These are phyloP conservation scores for Jacaranda mimosifolia DNA, from an alignment of 257 asterid genomes.

Conservation along the genomic window DNA sequence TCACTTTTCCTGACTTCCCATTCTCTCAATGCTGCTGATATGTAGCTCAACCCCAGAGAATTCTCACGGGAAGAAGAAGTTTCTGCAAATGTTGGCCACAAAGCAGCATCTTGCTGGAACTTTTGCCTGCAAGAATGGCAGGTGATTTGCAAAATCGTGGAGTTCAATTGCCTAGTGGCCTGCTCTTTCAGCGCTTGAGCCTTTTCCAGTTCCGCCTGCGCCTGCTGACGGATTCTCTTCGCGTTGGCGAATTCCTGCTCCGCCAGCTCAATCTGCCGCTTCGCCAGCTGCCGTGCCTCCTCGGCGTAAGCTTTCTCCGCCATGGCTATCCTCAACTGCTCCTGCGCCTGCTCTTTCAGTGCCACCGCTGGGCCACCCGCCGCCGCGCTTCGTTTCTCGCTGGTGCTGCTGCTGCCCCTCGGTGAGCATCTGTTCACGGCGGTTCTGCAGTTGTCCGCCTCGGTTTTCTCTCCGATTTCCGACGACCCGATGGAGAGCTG, in stretches of 20 bases:
- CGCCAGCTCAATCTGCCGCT: constrained; percentile 73
- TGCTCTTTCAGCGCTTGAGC: constrained; percentile 67
- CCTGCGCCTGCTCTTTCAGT: constrained; percentile 51
- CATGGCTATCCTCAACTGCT: constrained; percentile 56
- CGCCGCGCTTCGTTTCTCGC: constrained; percentile 40
- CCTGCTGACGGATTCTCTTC: constrained; percentile 79
- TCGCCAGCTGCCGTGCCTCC: constrained; percentile 72
- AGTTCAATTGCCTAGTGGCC: constrained; percentile 63
- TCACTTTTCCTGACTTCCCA: constrained; percentile 54
- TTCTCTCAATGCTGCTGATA: constrained; percentile 61
- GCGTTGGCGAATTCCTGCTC: constrained; percentile 82
- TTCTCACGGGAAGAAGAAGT: constrained; percentile 37
- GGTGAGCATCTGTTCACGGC: constrained; percentile 21
- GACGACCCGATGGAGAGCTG: constrained; percentile 60
- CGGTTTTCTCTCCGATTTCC: constrained; percentile 38
- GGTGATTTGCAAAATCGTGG: constrained; percentile 63
- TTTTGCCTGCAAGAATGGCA: constrained; percentile 74
- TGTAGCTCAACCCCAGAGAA: constrained; percentile 47
- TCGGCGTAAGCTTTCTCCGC: constrained; percentile 79
- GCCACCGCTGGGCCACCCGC: constrained; percentile 13
- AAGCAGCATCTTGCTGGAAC: constrained; percentile 42
- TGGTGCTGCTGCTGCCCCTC: constrained; percentile 40
- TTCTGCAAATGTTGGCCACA: constrained; percentile 21
- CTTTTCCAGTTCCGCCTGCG: constrained; percentile 66
- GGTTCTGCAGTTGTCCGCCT: not conserved